phyloP scores from a whole-genome alignment of 768 basidiomycete genomes.

The Boletus rubescentipes region DNA sequence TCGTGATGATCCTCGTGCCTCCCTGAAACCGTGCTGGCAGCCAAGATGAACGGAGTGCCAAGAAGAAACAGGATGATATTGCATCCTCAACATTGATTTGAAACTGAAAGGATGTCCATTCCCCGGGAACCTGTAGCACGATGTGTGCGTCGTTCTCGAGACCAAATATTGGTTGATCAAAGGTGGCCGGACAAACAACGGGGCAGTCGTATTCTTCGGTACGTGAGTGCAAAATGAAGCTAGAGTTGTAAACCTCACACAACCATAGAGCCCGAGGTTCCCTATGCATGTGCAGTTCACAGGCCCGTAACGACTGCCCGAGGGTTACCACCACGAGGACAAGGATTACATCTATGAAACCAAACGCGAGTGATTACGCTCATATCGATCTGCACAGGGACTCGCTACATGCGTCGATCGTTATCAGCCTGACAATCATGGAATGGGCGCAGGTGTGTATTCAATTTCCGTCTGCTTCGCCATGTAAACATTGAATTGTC shows the following conservation, averaged over 20 bases:
- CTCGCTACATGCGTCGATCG: constrained; percentile 41
- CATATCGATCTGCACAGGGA: neutral
- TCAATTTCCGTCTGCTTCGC: neutral
- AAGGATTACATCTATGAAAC: constrained; percentile 63
- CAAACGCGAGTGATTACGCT: constrained; percentile 41
- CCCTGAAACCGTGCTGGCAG: too few relatives aligned
- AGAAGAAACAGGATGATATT: too few relatives aligned
- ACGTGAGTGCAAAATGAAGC: neutral
- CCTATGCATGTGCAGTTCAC: constrained; percentile 65
- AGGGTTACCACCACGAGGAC: constrained; percentile 51
- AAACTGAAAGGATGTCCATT: neutral
- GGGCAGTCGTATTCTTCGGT: constrained; percentile 67
- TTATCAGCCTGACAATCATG: constrained; percentile 62
- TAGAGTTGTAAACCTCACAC: neutral
- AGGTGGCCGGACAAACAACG: constrained; percentile 38
- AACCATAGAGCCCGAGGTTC: constrained; percentile 54
- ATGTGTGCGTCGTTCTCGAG: constrained; percentile 44
- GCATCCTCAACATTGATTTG: too few relatives aligned
- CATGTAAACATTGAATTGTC: neutral
- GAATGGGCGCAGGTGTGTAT: constrained; percentile 52
- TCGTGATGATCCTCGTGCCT: too few relatives aligned
- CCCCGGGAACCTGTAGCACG: constrained; percentile 48
- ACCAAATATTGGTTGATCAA: constrained; percentile 38
- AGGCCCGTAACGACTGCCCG: constrained; percentile 58
- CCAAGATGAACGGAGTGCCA: too few relatives aligned